Conservation (phyloP, 2,329 filamentous ascomycete genomes). For the Rachicladosporium sp. region DNA sequence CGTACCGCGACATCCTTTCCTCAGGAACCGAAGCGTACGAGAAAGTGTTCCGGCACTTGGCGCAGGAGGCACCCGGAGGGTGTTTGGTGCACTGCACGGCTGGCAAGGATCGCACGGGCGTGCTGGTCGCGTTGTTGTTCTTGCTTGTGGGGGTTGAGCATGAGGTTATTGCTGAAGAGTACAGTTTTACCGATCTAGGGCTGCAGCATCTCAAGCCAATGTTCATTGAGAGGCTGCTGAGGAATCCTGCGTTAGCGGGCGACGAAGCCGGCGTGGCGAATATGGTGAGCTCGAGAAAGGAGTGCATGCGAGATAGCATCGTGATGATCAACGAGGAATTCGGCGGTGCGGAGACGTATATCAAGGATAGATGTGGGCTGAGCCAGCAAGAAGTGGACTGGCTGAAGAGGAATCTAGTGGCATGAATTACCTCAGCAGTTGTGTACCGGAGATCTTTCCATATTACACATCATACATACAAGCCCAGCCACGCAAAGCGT, state of each 20-base stretch:
- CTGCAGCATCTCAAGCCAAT: slow-evolving; percentile 33
- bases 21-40: slow-evolving; percentile 42
- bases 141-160: slow-evolving; percentile 50
- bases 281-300: slow-evolving; percentile 33
- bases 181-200: slow-evolving; percentile 53
- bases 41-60: slow-evolving; percentile 51
- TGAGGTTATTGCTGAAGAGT: slow-evolving; percentile 51
- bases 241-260: slow-evolving; percentile 38
- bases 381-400: slow-evolving; percentile 41
- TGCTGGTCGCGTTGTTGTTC: slow-evolving; percentile 55
- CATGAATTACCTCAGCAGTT: too few species aligned
- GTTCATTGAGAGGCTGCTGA: slow-evolving; percentile 41
- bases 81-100: slow-evolving; percentile 62
- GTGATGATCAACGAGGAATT: slow-evolving; percentile 46
- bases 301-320: slow-evolving; percentile 40
- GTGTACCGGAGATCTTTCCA: too few species aligned
- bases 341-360: slow-evolving; percentile 53
- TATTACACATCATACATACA: too few species aligned
- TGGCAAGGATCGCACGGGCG: slow-evolving; percentile 65
- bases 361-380: slow-evolving; percentile 47
- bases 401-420: slow-evolving; percentile 30
- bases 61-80: slow-evolving; percentile 28
- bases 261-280: slow-evolving; percentile 32
- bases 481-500: too few species aligned
- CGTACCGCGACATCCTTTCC: slow-evolving; percentile 50